Base-by-base conservation (phyloP, 192 early-diverging fungal genomes). In the Gryganskiella cystojenkinii region DNA sequence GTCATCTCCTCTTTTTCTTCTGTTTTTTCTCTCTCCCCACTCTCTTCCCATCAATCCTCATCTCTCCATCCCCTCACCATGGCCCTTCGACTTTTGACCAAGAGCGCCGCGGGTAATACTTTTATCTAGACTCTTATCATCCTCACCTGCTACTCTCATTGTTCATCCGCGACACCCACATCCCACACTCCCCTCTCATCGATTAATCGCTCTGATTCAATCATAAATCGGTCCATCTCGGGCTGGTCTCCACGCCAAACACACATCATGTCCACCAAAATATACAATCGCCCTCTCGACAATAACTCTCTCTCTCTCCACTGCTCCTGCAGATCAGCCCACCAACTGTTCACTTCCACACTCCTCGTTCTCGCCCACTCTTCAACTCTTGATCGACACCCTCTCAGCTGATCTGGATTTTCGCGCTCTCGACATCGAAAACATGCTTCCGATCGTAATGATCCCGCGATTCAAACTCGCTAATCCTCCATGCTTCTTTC, bases 41-140 rank as follows among this genome's bases (percentile, higher is more conserved):
- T 65, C 64, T 65, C 61, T 49, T 65, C 40, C 52, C 40, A 33
- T 49, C 25, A 30, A 4, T 34, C 49, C 52, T 73, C 52, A 31
- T 30, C 53, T 63, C 61, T 20, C 58, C 45, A 49, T 52, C 70
- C 31, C 45, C 37, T 42, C 47, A 57, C 67, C 60, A 78, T 78
- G 74, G 74, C 74, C 74, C 74, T 78, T 46, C 53, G 74, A 56
- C 74, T 78, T 78, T 78, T 78, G 74, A 69, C 74, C 74, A 78
- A 78, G 74, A 78, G 74, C 74, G 68, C 74, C 59, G 68, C 74
- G 74, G 74, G 74, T 78, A 78, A 76, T 42, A n/a, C n/a, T n/a
- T n/a, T n/a, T n/a, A n/a, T n/a, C 10, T 0, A 3, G 34, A 47
- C 46, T 19, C n/a, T 34, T 46, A 43, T 25, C 27, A 42, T 25